Conservation (phyloP, 2,329 filamentous ascomycete species). For the Fusarium coffeatum region DNA sequence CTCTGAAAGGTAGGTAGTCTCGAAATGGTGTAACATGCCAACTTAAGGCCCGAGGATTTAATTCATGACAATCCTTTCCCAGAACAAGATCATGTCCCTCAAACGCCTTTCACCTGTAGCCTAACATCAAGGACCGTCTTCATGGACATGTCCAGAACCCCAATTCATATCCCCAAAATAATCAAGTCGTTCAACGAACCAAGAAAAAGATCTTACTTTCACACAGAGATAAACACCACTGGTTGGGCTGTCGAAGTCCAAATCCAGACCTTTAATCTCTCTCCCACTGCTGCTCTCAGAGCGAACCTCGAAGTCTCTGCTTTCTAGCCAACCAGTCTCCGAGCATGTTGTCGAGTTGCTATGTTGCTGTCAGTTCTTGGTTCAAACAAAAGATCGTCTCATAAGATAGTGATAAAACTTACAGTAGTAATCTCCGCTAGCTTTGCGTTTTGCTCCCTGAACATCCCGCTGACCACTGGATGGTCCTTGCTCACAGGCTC, state of each 20-base stretch:
- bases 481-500: slow-evolving; percentile 84
- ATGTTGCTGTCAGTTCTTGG: slow-evolving; percentile 31
- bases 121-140: slow-evolving; percentile 44
- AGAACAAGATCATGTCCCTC: slow-evolving; percentile 30
- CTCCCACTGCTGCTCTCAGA: slow-evolving; percentile 48
- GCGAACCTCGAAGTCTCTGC: slow-evolving; percentile 67
- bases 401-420: slow-evolving; percentile 48
- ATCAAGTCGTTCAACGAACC: slow-evolving; percentile 46
- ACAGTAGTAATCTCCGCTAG: slow-evolving; percentile 86
- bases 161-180: slow-evolving; percentile 42
- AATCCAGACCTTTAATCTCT: neutral
- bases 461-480: slow-evolving; percentile 82
- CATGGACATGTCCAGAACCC: slow-evolving; percentile 42
- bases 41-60: slow-evolving; percentile 36
- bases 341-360: slow-evolving; percentile 88
- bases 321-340: slow-evolving; percentile 82
- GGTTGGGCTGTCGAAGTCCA: slow-evolving; percentile 16
- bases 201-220: slow-evolving; percentile 36
- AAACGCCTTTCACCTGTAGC: slow-evolving; percentile 46
- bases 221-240: slow-evolving; percentile 24
- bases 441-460: slow-evolving; percentile 86
- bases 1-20: slow-evolving; percentile 4
- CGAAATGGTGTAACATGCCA: slow-evolving; percentile 24
- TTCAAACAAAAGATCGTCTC: neutral
- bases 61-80: slow-evolving; percentile 43